phyloP scores from a whole-genome alignment of 345 rosid genomes.

The Salix exigua region DNA sequence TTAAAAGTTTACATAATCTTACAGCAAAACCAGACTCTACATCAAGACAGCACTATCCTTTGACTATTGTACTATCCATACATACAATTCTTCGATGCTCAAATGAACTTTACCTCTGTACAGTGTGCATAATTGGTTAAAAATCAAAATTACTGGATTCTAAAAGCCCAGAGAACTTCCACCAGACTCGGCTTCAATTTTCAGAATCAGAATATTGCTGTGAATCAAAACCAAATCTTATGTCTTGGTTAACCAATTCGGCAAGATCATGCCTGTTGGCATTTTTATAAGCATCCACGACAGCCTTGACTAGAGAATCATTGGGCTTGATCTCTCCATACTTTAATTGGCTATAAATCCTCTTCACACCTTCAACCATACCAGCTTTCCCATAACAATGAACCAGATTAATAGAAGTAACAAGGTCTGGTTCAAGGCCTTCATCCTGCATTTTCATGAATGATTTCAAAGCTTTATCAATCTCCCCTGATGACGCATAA shows the following conservation, averaged over 20 bases:
- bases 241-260: constrained; percentile 58
- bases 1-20: neutral
- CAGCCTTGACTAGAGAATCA: constrained; percentile 58
- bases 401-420: constrained; percentile 59
- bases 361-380: constrained; percentile 79
- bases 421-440: constrained; percentile 67
- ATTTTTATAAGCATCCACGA: constrained; percentile 53
- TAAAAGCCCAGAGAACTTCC: neutral
- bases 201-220: constrained; percentile 16
- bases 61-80: neutral
- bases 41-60: neutral
- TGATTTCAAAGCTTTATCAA: constrained; percentile 55
- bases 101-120: constrained; percentile 3
- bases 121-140: neutral
- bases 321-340: constrained; percentile 53
- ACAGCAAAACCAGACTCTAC: too few relatives aligned
- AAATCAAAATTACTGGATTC: neutral
- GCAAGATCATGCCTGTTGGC: constrained; percentile 69
- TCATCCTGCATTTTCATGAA: constrained; percentile 82
- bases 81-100: neutral
- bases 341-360: constrained; percentile 52
- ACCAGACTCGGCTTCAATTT: constrained; percentile 11
- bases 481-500: constrained; percentile 55
- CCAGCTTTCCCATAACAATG: constrained; percentile 77
- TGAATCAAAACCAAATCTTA: constrained; percentile 47